Conservation (phyloP, 192 early-diverging fungal species). For the Podila verticillata region DNA sequence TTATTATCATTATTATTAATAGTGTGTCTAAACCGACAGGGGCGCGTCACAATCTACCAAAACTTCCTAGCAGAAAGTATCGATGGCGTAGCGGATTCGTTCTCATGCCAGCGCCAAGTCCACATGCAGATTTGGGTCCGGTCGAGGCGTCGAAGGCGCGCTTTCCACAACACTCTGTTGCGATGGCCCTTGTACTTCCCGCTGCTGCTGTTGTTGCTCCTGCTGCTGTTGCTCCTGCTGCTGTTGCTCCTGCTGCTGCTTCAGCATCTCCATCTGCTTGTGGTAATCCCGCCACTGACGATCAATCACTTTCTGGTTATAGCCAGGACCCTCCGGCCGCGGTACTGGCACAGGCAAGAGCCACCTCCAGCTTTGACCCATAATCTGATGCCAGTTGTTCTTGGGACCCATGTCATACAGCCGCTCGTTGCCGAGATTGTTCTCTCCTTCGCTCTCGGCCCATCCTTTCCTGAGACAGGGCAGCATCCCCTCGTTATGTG, state of each 20-base stretch:
- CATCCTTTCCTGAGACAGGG: constrained; percentile 52
- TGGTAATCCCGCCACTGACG: constrained; percentile 43
- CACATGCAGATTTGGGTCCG: background rate
- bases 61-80: background rate
- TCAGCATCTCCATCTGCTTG: constrained; percentile 6
- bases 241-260: constrained; percentile 22
- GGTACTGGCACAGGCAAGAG: constrained; percentile 22
- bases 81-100: background rate
- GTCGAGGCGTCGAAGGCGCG: background rate
- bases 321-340: constrained; percentile 26
- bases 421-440: constrained; percentile 44
- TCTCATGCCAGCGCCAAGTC: background rate
- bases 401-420: constrained; percentile 52
- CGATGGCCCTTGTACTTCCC: background rate
- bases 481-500: constrained; percentile 46
- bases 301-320: constrained; percentile 43
- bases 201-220: constrained; percentile 1
- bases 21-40: too few relatives aligned
- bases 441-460: constrained; percentile 42
- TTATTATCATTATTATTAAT: too few relatives aligned
- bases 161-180: background rate
- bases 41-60: background rate
- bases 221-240: constrained; percentile 16
- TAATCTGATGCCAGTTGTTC: constrained; percentile 58
- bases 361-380: constrained; percentile 53